A percentile compares a stretch with the other conserved stretches of the same genome.
phyloP scores from a whole-genome alignment of 148 eudicot species.

The Gaultheria prostrata region DNA sequence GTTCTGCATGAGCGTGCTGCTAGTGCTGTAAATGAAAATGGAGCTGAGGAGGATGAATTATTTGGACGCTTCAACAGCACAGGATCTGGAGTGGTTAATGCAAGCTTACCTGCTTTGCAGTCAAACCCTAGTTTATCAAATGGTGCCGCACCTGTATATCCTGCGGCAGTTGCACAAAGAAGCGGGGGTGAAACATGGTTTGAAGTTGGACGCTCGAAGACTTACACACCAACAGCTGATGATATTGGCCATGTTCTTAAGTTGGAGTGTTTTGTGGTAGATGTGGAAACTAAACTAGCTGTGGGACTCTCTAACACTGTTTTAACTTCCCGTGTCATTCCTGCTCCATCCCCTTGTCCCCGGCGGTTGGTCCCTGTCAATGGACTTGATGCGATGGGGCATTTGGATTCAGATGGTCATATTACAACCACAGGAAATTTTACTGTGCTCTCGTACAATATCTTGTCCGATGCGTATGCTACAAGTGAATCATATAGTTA shows the following conservation, averaged over 20 bases:
- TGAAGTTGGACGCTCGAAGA: slow-evolving; percentile 84
- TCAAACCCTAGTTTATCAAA: slow-evolving; percentile 63
- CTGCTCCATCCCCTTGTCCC: slow-evolving; percentile 95
- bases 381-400: slow-evolving; percentile 66
- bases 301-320: slow-evolving; percentile 61
- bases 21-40: slow-evolving; percentile 85
- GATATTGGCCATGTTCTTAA: slow-evolving; percentile 94
- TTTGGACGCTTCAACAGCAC: slow-evolving; percentile 79
- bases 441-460: slow-evolving; percentile 95
- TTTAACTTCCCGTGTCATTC: slow-evolving; percentile 83
- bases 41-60: slow-evolving; percentile 83
- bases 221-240: slow-evolving; percentile 89
- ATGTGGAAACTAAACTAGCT: slow-evolving; percentile 67
- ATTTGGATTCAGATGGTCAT: slow-evolving; percentile 73
- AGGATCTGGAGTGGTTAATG: slow-evolving; percentile 52
- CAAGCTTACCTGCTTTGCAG: slow-evolving; percentile 54
- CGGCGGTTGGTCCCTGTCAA: slow-evolving; percentile 78
- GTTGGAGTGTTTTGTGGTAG: slow-evolving; percentile 92
- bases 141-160: slow-evolving; percentile 66
- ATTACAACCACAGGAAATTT: slow-evolving; percentile 61
- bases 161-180: slow-evolving; percentile 66
- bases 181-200: slow-evolving; percentile 94
- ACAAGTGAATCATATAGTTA: slow-evolving; percentile 75
- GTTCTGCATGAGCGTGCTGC: slow-evolving; percentile 97
- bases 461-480: slow-evolving; percentile 78